Base-by-base conservation (phyloP, 352 stramenopile species). In the Phytophthora parvispora region DNA sequence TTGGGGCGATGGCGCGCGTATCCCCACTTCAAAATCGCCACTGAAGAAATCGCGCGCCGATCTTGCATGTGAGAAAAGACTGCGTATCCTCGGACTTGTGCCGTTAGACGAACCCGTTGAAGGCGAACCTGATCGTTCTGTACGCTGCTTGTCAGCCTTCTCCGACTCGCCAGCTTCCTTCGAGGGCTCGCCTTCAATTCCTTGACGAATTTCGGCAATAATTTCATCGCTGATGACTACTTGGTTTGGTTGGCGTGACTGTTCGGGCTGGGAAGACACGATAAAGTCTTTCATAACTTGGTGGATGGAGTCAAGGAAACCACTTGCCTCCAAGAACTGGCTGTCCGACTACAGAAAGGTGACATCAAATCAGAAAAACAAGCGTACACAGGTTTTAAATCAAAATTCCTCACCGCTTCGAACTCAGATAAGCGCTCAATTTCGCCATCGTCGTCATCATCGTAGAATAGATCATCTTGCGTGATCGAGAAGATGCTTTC, bases 261-360 rank as follows among this genome's bases (percentile, higher is more conserved):
- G 50, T 22, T 89, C 77, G 6, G 84, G 55, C 56, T 73, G 70
- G 1, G 77, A 70, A 2, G 71, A 70, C 18, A 76, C 74, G 64
- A 84, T 82, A 18, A 84, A 80, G 36, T 84, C 74, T 53, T 89
- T 86, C 86, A 95, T 93, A 27, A 91, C 86, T 48, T 92, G 84
- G 27, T 95, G 87, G 40, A 93, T 93, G 9, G 87, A 94, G 60
- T 93, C 87, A 18, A 93, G 67, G n/a, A 93, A 89, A 3, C 81
- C 83, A 69, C 78, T 93, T 4, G 87, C 86, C 52, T 93, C 85
- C 50, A 93, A 67, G 51, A 95, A 93, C 18, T 86, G 81, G 42
- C 77, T 83, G 29, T 95, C 87, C 20, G 84, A 82, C 87, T 94
- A 40, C 15, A 67, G 6, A 31, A 20, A 28, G n/a, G 16, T 13